Evolutionary conservation across 495 filamentous ascomycete genomes (phyloP).

Genomic region (Jackrogersella multiformis): DNA sequence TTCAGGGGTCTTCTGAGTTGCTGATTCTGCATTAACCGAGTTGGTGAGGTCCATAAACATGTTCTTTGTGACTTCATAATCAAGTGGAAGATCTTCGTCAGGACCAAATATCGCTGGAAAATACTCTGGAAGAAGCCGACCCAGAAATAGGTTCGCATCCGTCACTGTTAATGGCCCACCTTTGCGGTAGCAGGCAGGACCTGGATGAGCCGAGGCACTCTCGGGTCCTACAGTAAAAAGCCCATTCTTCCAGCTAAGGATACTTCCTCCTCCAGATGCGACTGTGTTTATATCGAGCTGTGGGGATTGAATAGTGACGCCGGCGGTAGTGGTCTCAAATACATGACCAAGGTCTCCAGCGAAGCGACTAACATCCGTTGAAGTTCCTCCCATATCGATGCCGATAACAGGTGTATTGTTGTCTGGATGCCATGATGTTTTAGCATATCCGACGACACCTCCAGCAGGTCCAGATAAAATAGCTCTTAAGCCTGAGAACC

Average conservation of each 20-base stretch:
- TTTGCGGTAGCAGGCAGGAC: conserved; percentile 94
- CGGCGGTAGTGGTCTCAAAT: conserved; percentile 82
- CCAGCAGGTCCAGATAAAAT: conserved; percentile 70
- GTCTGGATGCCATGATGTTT: conserved; percentile 46
- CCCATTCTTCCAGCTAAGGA: conserved; percentile 89
- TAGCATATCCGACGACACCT: conserved; percentile 53
- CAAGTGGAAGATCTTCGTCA: conserved; percentile 41
- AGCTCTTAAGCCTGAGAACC: conserved; percentile 67
- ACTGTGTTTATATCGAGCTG: conserved; percentile 98
- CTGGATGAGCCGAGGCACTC: conserved; percentile 91
- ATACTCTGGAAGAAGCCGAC: conserved; percentile 53
- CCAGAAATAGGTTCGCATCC: conserved; percentile 91
- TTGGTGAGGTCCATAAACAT: conserved; percentile 45
- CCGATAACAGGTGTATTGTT: conserved; percentile 45
- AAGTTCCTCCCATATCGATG: conserved; percentile 51
- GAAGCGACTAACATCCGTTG: conserved; percentile 48
- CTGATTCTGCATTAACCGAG: conserved; percentile 55
- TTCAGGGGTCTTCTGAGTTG: conserved; percentile 39
- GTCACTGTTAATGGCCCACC: conserved; percentile 93
- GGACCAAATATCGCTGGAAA: conserved; percentile 48
- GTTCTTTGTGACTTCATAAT: conserved; percentile 27
- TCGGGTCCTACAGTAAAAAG: conserved; percentile 97
- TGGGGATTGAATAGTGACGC: conserved; percentile 92
- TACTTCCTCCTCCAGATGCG: conserved; percentile 90
- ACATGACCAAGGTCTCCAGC: conserved; percentile 47